Conservation (phyloP, 1,139 yeast species). For the Suhomyces bokatorum region DNA sequence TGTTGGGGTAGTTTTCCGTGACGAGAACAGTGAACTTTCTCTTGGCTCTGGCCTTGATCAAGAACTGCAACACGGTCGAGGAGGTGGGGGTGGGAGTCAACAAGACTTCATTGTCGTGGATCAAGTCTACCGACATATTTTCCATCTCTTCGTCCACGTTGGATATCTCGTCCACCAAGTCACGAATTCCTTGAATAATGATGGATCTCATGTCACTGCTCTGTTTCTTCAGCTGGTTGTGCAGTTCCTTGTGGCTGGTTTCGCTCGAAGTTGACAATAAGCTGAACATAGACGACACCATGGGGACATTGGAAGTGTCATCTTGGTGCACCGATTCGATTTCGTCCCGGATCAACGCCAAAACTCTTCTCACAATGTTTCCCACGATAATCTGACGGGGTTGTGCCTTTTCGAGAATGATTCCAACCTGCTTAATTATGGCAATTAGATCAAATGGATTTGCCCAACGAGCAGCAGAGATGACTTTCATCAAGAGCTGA, state of each 20-base stretch:
- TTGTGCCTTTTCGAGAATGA: conserved; percentile 58
- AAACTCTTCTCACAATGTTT: conserved; percentile 84
- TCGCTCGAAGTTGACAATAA: conserved; percentile 58
- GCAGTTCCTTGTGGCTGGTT: conserved; percentile 29
- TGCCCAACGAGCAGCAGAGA: conserved; percentile 88
- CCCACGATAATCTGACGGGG: conserved; percentile 87
- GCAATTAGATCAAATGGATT: conserved; percentile 69
- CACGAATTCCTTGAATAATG: conserved; percentile 91
- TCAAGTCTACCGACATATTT: conserved; percentile 85
- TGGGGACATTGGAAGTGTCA: conserved; percentile 44
- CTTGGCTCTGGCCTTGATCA: conserved; percentile 83
- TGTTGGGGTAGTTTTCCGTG: conserved; percentile 91
- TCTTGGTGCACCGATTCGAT: conserved; percentile 53
- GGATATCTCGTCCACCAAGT: conserved; percentile 86
- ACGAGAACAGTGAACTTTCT: conserved; percentile 91
- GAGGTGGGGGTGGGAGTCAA: conserved; percentile 94
- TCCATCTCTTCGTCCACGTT: conserved; percentile 90
- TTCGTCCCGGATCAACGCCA: conserved; percentile 87
- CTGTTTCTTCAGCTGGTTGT: conserved; percentile 41
- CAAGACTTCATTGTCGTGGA: conserved; percentile 90
- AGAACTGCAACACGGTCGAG: conserved; percentile 81
- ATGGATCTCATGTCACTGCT: conserved; percentile 77
- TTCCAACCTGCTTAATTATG: conserved; percentile 68
- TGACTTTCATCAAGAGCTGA: conserved; percentile 81
- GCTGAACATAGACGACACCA: conserved; percentile 87